phyloP scores from a whole-genome alignment of 202 grass and related monocot genomes.

The Schoenoplectus triqueter region DNA sequence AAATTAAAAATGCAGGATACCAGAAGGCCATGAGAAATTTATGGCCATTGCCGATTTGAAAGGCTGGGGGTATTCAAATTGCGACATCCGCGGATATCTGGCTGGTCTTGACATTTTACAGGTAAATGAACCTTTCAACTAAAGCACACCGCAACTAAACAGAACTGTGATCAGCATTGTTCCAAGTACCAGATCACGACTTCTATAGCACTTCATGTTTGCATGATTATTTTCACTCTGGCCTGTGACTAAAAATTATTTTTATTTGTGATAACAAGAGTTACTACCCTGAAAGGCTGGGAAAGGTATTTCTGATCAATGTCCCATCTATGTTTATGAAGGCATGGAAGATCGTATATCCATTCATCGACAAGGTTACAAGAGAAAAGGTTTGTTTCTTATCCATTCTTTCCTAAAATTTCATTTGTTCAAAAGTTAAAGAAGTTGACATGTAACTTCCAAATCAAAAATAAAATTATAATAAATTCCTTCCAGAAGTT shows the following conservation, averaged over 20 bases:
- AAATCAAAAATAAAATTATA: neutral
- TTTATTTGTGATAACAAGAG: constrained; percentile 44
- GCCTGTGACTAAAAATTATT: neutral
- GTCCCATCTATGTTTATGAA: constrained; percentile 89
- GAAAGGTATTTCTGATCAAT: constrained; percentile 60
- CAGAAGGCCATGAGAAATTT: constrained; percentile 69
- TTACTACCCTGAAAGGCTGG: constrained; percentile 77
- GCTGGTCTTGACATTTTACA: constrained; percentile 78
- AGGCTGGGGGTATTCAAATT: constrained; percentile 76
- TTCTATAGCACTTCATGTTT: neutral
- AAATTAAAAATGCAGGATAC: constrained; percentile 39
- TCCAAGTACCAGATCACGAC: neutral
- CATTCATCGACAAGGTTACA: constrained; percentile 81
- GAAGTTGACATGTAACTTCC: neutral
- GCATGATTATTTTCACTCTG: constrained; percentile 5
- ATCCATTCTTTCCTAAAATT: neutral
- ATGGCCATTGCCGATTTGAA: constrained; percentile 59
- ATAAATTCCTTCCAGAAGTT: neutral
- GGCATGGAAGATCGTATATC: constrained; percentile 81
- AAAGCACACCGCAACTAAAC: neutral
- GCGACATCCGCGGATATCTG: constrained; percentile 67
- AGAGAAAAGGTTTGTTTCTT: constrained; percentile 60
- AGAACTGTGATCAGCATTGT: neutral
- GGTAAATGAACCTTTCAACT: constrained; percentile 34
- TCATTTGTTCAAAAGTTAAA: neutral